Evolutionary conservation across 768 basidiomycete genomes (phyloP).

Genomic region (Naganishia antarctica): DNA sequence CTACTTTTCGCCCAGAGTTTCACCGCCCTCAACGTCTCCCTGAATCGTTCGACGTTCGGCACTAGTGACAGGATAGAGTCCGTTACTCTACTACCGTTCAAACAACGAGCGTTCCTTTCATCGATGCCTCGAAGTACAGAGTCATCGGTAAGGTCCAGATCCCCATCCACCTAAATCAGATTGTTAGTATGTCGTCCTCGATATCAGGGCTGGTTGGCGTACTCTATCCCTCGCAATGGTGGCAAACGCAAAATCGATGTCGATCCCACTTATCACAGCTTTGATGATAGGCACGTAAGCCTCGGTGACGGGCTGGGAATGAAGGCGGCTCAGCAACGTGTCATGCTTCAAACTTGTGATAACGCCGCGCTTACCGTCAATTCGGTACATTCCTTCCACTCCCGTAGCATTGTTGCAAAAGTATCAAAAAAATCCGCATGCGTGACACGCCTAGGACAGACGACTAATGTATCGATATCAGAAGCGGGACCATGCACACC

Average conservation of each 20-base stretch:
- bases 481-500: conserved; percentile 93
- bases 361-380: conserved; percentile 86
- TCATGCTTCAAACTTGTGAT: too few species aligned
- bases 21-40: conserved; percentile 89
- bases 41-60: conserved; percentile 87
- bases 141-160: conserved; percentile 77
- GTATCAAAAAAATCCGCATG: conserved; percentile 92
- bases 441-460: conserved; percentile 92
- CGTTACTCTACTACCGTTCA: conserved; percentile 81
- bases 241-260: conserved; percentile 91
- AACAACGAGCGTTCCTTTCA: conserved; percentile 88
- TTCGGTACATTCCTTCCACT: conserved; percentile 75
- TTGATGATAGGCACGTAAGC: conserved; percentile 96
- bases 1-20: conserved; percentile 94
- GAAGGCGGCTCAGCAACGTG: too few species aligned
- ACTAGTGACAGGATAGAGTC: conserved; percentile 93
- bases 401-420: conserved; percentile 82
- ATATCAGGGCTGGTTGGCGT: not conserved
- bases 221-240: conserved; percentile 33
- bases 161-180: conserved; percentile 21
- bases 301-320: conserved; percentile 86
- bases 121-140: conserved; percentile 86
- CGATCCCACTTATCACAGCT: conserved; percentile 81
- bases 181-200: not conserved
- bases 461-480: conserved; percentile 97